Evolutionary conservation across 345 rosid genomes (phyloP).

Genomic region (Aquilaria yunnanensis): DNA sequence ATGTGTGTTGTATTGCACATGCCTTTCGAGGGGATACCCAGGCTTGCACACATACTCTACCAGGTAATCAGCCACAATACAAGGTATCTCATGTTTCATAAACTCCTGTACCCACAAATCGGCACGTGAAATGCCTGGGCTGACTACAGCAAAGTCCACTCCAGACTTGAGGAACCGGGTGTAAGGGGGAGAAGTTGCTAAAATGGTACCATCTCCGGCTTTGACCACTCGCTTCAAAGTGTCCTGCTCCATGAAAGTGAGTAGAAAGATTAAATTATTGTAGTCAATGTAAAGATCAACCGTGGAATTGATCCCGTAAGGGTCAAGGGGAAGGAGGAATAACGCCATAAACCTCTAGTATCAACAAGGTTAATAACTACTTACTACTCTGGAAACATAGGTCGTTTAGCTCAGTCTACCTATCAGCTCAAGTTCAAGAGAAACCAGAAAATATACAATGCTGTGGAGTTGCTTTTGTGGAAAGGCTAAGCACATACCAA

Average conservation of each 20-base stretch:
- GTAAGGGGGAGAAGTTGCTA: slow-evolving; percentile 97
- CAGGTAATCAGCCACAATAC: slow-evolving; percentile 74
- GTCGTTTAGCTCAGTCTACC: background rate
- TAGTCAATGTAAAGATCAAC: slow-evolving; percentile 1
- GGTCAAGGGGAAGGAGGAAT: no score
- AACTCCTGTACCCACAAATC: slow-evolving; percentile 91
- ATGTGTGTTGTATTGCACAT: slow-evolving; percentile 67
- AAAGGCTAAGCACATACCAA: slow-evolving; percentile 49
- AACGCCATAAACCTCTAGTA: no score
- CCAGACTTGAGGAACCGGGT: slow-evolving; percentile 62
- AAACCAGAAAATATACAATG: slow-evolving; percentile 1
- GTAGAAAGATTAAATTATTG: background rate
- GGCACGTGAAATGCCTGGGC: slow-evolving; percentile 64
- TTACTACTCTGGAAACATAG: background rate
- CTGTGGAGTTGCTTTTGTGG: background rate
- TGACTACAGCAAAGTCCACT: slow-evolving; percentile 72
- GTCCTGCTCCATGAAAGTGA: slow-evolving; percentile 44
- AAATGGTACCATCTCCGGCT: slow-evolving; percentile 85
- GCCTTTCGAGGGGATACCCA: slow-evolving; percentile 73
- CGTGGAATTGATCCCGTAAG: no score
- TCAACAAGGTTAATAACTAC: no score
- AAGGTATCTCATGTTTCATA: slow-evolving; percentile 73
- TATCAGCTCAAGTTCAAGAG: background rate
- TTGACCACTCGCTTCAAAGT: slow-evolving; percentile 89
- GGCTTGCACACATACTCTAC: slow-evolving; percentile 97